Evolutionary conservation across 352 stramenopile species (phyloP), one percentile per base, ranked within the genome.

Genomic region (Phytophthora cryptogea): DNA sequence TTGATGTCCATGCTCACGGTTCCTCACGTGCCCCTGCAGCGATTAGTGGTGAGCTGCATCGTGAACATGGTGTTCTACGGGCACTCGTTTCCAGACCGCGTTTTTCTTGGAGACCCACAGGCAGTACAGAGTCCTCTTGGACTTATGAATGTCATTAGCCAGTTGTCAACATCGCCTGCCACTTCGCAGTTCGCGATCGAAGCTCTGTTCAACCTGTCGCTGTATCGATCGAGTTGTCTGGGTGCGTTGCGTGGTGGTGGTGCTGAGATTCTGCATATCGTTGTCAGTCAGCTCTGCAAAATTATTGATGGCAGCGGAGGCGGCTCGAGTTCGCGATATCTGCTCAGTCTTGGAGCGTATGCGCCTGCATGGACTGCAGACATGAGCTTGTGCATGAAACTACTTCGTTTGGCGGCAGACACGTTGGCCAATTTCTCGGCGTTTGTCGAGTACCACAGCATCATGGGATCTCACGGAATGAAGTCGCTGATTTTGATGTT

Each of bases 41-140:
- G 75, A 43, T 63, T 91, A 5, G 70, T 73, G 5, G 74, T 94
- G 26, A 88, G 70, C 31, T 88, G 72, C 32, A 73, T 92, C 14
- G 35, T 88, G 37, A 94, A 94, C 47, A 62, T 94, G n/a, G 66
- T 92, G 4, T 83, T 70, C 49, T 75, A 84, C 47, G 77, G 80
- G 2, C 76, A 88, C 37, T 43, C 59, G 1, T 90, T 94, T 33
- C 73, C 81, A 0, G 85, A 92, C n/a, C 81, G 80, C 2, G 70
- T 92, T 6, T 90, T 90, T 36, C n/a, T 88, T 10, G 85, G 85
- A 2, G 85, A 91, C 14, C 79, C 80, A 0, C 80, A 90, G 14
- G 77, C 80, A 5, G 66, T 83, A 1, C 80, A 91, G 51, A 91
- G 80, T 31, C 80, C 86, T 8, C 56, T 88, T 4, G 85, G 85